A percentile compares a stretch with the other conserved stretches of the same genome.
These are phyloP conservation scores for Amanita inopinata DNA, from an alignment of 768 basidiomycete genomes.

Conservation along the genomic window DNA sequence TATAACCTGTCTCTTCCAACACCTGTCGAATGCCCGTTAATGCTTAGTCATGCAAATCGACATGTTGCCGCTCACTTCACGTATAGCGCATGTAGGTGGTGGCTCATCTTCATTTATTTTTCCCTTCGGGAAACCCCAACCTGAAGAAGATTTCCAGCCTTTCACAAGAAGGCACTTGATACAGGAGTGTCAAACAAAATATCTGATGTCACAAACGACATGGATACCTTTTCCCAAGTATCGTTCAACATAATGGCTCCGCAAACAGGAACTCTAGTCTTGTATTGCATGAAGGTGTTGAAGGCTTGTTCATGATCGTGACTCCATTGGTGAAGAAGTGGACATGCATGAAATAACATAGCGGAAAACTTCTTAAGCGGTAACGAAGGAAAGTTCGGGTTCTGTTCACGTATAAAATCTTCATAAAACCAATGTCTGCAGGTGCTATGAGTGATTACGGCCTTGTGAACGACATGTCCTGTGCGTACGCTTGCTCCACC, in stretches of 20 bases:
- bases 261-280: constrained; percentile 93
- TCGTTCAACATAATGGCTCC: constrained; percentile 94
- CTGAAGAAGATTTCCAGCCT: constrained; percentile 94
- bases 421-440: constrained; percentile 99
- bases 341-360: constrained; percentile 80
- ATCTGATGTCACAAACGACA: constrained; percentile 1
- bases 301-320: constrained; percentile 81
- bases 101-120: constrained; percentile 96
- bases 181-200: background rate
- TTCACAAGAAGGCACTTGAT: constrained; percentile 90
- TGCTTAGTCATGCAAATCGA: background rate
- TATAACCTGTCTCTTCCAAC: constrained; percentile 94
- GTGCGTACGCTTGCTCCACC: constrained; percentile 91
- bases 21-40: constrained; percentile 44
- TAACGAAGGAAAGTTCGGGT: constrained; percentile 77
- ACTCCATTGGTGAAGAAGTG: constrained; percentile 74
- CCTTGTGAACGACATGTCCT: constrained; percentile 5
- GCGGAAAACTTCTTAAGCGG: constrained; percentile 90
- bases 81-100: constrained; percentile 72
- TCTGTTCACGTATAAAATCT: constrained; percentile 92
- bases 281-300: constrained; percentile 90
- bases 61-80: constrained; percentile 59
- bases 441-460: constrained; percentile 12
- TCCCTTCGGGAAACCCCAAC: constrained; percentile 99
- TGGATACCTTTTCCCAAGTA: constrained; percentile 80